phyloP scores from a whole-genome alignment of 2,329 filamentous ascomycete species.

The Aspergillus tubingensis region DNA sequence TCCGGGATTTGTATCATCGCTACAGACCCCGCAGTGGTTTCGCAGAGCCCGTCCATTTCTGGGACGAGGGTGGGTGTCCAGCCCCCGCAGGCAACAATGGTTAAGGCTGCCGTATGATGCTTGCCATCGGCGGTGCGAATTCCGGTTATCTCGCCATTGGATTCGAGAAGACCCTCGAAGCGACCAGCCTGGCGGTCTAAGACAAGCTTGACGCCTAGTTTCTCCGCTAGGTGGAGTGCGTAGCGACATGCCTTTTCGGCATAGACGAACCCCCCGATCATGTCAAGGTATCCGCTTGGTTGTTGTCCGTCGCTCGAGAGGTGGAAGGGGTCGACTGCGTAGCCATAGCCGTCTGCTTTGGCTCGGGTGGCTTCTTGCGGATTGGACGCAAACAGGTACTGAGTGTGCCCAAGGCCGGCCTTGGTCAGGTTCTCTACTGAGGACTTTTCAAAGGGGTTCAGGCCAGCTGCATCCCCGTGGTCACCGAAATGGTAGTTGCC shows the following conservation, averaged over 20 bases:
- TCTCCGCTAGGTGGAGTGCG: slow-evolving; percentile 47
- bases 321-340: slow-evolving; percentile 43
- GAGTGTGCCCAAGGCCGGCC: slow-evolving; percentile 37
- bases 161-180: slow-evolving; percentile 10
- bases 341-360: slow-evolving; percentile 28
- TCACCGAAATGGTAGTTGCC: slow-evolving; percentile 31
- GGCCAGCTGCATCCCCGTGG: not conserved
- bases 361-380: slow-evolving; percentile 31
- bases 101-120: slow-evolving; percentile 35
- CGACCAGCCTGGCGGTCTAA: slow-evolving; percentile 33
- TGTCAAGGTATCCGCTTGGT: slow-evolving; percentile 48
- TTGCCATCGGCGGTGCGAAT: slow-evolving; percentile 44
- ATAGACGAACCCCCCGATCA: slow-evolving; percentile 48
- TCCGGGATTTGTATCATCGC: slow-evolving; percentile 48
- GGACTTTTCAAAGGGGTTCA: slow-evolving; percentile 37
- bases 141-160: slow-evolving; percentile 32
- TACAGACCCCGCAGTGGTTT: slow-evolving; percentile 53
- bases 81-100: slow-evolving; percentile 47
- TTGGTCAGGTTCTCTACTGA: slow-evolving; percentile 41
- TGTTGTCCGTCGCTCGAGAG: slow-evolving; percentile 25
- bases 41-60: slow-evolving; percentile 45
- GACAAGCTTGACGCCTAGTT: slow-evolving; percentile 47
- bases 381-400: slow-evolving; percentile 36
- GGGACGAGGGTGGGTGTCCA: slow-evolving; percentile 50
- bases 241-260: slow-evolving; percentile 52